These are phyloP conservation scores for Fraxinus dipetala DNA, from an alignment of 305 asterid genomes.

Conservation along the genomic window DNA sequence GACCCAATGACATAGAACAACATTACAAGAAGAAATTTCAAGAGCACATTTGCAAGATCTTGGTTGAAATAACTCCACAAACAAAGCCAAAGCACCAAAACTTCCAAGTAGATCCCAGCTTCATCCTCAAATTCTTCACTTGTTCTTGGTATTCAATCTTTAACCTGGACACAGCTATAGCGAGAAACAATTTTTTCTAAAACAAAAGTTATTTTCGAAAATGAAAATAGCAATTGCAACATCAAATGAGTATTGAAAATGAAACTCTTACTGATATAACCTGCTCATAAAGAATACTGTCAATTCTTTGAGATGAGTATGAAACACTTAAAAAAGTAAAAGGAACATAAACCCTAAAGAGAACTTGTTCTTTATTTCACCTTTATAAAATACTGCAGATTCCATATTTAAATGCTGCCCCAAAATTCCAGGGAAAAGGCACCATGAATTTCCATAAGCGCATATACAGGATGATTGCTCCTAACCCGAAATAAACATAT, in stretches of 20 bases:
- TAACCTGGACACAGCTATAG: background rate
- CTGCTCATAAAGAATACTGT: conserved; percentile 11
- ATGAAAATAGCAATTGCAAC: background rate
- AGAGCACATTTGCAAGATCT: background rate
- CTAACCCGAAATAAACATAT: conserved; percentile 16
- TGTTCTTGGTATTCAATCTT: background rate
- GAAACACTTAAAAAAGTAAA: background rate
- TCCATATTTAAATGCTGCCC: conserved; percentile 29
- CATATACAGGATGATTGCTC: conserved; percentile 14
- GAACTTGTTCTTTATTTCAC: conserved; percentile 25
- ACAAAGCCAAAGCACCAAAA: background rate
- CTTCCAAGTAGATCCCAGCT: background rate
- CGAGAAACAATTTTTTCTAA: background rate
- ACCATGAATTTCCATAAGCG: conserved; percentile 30
- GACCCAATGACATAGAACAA: background rate
- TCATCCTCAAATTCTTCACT: background rate
- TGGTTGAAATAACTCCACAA: background rate
- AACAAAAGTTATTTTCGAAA: background rate
- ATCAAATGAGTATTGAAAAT: conserved; percentile 4
- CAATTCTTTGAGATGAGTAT: conserved; percentile 17
- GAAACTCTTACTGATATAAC: conserved; percentile 14
- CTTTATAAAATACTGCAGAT: conserved; percentile 35
- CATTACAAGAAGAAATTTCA: background rate
- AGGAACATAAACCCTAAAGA: conserved; percentile 8
- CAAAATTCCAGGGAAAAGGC: conserved; percentile 20